Base-by-base conservation (phyloP, 345 rosid genomes). In the Citrus reticulata region DNA sequence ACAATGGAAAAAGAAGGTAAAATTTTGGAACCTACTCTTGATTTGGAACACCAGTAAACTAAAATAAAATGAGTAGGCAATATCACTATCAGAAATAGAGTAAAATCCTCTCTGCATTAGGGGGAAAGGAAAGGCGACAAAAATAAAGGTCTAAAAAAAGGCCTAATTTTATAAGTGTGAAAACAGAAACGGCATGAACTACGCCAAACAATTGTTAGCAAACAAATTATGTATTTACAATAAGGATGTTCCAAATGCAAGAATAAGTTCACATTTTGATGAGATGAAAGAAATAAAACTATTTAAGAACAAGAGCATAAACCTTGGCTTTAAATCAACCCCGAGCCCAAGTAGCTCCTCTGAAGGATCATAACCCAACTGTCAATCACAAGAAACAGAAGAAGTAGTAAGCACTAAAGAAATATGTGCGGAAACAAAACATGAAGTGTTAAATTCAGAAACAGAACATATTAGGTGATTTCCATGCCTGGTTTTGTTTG, bases 341-440 rank as follows among this genome's bases (percentile, higher is more conserved):
- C 90, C 91, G 67, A 89, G 88, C 55, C 91, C 90, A 59, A 93
- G 85, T 22, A 95, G 76, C 84, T 89, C 95, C 79, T 89, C 97
- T 24, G 98, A 91, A 84, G 94, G 93, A 86, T 93, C 98, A 83
- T 90, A 92, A 77, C 95, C 94, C 83, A 87, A 46, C 88, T 90
- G 85, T 59, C 68, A 68, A 75, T 72, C 61, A 70, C 82, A 81
- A 73, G 78, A 46, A 57, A 29, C 62, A 37, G 60, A 49, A 75
- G 32, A 49, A 74, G 5, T 1, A 59, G 32, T 39, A 73, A 46
- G 4, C 24, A 14, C 9, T 22, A 9, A 5, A n/a, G 76, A 34
- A 73, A 24, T 58, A 46, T 2, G 34, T n/a, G 35, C 54, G 24
- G 25, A 54, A 63, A 42, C 70, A 30, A n/a, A 9, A 63, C 40